Evolutionary conservation across 1,139 yeast genomes (phyloP).

Genomic region (Pneumocystis sp.): DNA sequence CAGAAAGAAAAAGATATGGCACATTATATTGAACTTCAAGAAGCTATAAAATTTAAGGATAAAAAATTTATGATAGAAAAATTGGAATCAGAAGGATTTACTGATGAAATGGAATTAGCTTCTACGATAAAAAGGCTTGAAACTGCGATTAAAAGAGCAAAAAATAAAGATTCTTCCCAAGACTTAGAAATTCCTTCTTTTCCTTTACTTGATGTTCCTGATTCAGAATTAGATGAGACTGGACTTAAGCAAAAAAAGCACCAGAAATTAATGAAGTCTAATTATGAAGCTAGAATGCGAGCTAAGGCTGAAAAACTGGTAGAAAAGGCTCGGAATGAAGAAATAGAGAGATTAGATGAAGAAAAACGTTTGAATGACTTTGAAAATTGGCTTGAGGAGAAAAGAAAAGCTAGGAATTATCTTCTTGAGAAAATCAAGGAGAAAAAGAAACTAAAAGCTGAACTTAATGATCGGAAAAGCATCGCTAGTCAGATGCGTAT

Average conservation of each 20-base stretch:
- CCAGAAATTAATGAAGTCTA: conserved; percentile 70
- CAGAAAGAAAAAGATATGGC: conserved; percentile 1
- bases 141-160: conserved; percentile 50
- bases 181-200: conserved; percentile 40
- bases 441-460: conserved; percentile 21
- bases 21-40: conserved; percentile 33
- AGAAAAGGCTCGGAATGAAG: conserved; percentile 36
- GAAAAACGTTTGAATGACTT: conserved; percentile 68
- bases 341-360: conserved; percentile 38
- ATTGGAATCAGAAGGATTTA: conserved; percentile 63
- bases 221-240: conserved; percentile 64
- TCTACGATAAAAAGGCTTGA: conserved; percentile 56
- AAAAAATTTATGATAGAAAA: conserved; percentile 34
- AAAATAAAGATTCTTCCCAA: conserved; percentile 48
- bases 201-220: conserved; percentile 72
- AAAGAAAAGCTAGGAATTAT: conserved; percentile 45
- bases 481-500: conserved; percentile 83
- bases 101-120: conserved; percentile 53
- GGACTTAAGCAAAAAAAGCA: conserved; percentile 75
- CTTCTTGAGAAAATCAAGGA: conserved; percentile 26
- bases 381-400: conserved; percentile 62
- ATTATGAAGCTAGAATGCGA: conserved; percentile 73
- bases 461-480: conserved; percentile 76
- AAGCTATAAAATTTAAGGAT: conserved; percentile 34
- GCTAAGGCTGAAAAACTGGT: conserved; percentile 68